A percentile compares a stretch with the other conserved stretches of the same genome.
phyloP scores from a whole-genome alignment of 139 green algal genomes.

The Chlamydomonas sphaeroides region DNA sequence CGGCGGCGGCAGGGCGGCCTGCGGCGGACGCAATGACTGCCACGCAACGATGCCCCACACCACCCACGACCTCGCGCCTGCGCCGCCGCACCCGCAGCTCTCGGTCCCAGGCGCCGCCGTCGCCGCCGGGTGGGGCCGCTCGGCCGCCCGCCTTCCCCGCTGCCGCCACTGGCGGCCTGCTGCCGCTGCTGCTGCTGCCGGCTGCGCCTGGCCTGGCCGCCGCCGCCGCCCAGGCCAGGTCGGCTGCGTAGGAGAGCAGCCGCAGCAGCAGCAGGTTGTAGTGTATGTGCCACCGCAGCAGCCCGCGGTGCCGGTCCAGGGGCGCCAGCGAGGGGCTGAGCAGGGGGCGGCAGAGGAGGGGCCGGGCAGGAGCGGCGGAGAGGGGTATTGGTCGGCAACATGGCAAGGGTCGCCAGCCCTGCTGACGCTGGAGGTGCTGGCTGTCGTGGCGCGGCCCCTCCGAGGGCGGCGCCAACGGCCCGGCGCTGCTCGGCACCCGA shows the following conservation, averaged over 20 bases:
- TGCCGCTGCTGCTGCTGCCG: background rate
- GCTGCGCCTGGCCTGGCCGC: background rate
- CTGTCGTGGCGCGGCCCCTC: too few species aligned
- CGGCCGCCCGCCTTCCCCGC: background rate
- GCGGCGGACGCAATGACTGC: too few species aligned
- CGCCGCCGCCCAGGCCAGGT: constrained; percentile 76
- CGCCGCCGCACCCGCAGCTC: background rate
- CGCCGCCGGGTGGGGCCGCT: background rate
- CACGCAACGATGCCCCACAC: too few species aligned
- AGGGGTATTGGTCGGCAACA: too few species aligned
- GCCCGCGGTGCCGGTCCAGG: constrained; percentile 72
- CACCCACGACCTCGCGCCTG: too few species aligned
- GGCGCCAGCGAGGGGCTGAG: background rate
- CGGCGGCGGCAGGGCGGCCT: too few species aligned
- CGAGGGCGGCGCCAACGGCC: too few species aligned
- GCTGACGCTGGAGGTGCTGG: too few species aligned
- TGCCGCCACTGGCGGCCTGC: background rate
- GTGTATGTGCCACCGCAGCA: constrained; percentile 89
- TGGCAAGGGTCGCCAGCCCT: too few species aligned
- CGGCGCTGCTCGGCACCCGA: too few species aligned
- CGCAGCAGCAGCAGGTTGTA: constrained; percentile 91
- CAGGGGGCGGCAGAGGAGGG: background rate
- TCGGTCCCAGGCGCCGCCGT: background rate
- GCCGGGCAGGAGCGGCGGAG: too few species aligned
- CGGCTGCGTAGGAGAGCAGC: constrained; percentile 85